Percentiles rank a stretch among this genome's conserved stretches.
Conservation (phyloP, 208 protist species). For the Trypanosoma melophagium region DNA sequence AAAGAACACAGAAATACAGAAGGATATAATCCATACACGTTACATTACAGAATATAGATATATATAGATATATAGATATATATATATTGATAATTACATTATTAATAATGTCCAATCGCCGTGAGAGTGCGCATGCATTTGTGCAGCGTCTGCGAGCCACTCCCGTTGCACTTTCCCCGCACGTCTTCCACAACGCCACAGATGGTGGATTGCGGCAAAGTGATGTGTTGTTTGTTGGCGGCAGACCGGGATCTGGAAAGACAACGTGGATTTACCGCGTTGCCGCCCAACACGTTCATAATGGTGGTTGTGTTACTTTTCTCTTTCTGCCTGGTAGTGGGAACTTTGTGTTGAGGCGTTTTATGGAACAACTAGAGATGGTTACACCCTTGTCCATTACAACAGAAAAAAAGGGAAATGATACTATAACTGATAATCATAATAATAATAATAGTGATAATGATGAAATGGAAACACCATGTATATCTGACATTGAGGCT, state of each 20-base stretch:
- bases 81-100: neutral
- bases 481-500: constrained; percentile 11
- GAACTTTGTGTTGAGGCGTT: constrained; percentile 35
- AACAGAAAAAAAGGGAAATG: neutral
- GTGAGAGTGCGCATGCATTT: constrained; percentile 47
- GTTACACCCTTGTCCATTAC: neutral
- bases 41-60: no score
- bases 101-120: constrained; percentile 12
- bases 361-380: constrained; percentile 44
- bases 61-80: neutral
- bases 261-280: constrained; percentile 38
- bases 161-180: constrained; percentile 46
- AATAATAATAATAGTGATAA: neutral
- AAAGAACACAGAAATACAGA: no score
- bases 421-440: no score
- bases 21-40: no score
- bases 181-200: constrained; percentile 26
- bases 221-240: constrained; percentile 37
- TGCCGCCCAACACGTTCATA: constrained; percentile 44
- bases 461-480: neutral
- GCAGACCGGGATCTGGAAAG: constrained; percentile 18
- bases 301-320: constrained; percentile 51
- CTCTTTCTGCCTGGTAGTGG: constrained; percentile 40
- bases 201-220: constrained; percentile 29
- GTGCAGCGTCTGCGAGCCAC: constrained; percentile 51